A percentile compares a stretch with the other conserved stretches of the same genome.
Conservation (phyloP, 768 basidiomycete genomes). For the Phanerochaete carnosa region DNA sequence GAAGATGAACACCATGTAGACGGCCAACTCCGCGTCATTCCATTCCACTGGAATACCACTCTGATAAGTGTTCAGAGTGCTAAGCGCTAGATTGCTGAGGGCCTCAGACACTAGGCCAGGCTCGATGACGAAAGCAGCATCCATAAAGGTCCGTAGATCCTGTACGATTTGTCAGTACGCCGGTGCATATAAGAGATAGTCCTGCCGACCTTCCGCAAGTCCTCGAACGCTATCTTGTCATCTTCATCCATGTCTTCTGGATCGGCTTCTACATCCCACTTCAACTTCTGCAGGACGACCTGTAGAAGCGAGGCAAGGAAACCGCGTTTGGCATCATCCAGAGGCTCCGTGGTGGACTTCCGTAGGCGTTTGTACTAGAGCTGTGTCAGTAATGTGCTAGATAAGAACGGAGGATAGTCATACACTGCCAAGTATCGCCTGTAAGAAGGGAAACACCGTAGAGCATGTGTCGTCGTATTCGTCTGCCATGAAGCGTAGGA, state of each 20-base stretch:
- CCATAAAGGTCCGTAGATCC: constrained; percentile 85
- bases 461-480: constrained; percentile 86
- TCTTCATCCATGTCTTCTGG: constrained; percentile 87
- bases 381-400: background rate
- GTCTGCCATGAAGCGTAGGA: constrained; percentile 88
- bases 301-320: constrained; percentile 79
- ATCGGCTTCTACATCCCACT: constrained; percentile 82
- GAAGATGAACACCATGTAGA: constrained; percentile 92
- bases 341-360: constrained; percentile 56
- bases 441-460: constrained; percentile 80
- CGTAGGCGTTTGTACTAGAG: constrained; percentile 80
- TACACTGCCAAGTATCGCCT: constrained; percentile 70
- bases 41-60: constrained; percentile 69
- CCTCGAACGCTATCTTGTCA: constrained; percentile 76
- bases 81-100: constrained; percentile 67
- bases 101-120: constrained; percentile 79
- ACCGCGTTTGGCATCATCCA: constrained; percentile 63
- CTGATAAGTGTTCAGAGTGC: constrained; percentile 69
- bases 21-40: constrained; percentile 90
- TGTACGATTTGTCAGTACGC: constrained; percentile 26
- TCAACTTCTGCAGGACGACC: constrained; percentile 83
- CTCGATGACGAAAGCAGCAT: constrained; percentile 83
- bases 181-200: background rate
- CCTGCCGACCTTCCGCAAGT: constrained; percentile 72
- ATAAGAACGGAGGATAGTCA: constrained; percentile 27